Base-by-base conservation (phyloP, 306 rosid species). In the Sicyos edulis region DNA sequence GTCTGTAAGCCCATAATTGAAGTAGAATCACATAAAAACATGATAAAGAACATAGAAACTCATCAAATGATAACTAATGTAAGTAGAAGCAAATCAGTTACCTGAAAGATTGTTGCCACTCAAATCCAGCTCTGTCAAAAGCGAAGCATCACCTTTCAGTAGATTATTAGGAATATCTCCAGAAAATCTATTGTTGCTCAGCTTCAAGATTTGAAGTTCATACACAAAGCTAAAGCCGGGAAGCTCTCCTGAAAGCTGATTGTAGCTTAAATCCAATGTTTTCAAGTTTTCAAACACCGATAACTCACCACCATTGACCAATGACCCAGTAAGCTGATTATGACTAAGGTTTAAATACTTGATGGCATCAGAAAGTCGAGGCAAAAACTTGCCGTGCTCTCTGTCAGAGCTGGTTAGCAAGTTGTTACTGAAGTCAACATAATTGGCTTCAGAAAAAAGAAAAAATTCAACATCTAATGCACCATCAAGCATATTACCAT, bases 101-200 rank as follows among this genome's bases (percentile, higher is more conserved):
- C 99, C 99, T 83, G 99, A 83, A 73, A 95, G 96, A 74, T 95
- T 89, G 84, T 95, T 95, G 86, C 82, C 96, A 72, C 99, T 95
- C 92, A 95, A 85, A 86, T 95, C 99, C 45, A 95, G 82, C 74
- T 95, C 97, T 47, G 73, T 82, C 65, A 91, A 78, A 68, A 91
- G 96, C 75, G 86, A 79, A 78, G 99, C 77, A 79, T 95, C 99
- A 57, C 99, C 98, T 82, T 87, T 91, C 29, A 95, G 77, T 20
- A 95, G 85, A 69, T 86, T 89, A 76, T 50, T 81, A 2, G 99
- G 99, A 80, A 91, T 76, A 65, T 81, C 76, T 70, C 99, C 99
- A 2, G 97, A 82, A 84, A 95, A 95, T 12, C 78, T 77, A 80
- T 95, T 95, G 86, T 87, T 87, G 82, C 99, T 84, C 69, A 95